phyloP scores from a whole-genome alignment of 495 filamentous ascomycete genomes.

The Penicillium ochrochloron region DNA sequence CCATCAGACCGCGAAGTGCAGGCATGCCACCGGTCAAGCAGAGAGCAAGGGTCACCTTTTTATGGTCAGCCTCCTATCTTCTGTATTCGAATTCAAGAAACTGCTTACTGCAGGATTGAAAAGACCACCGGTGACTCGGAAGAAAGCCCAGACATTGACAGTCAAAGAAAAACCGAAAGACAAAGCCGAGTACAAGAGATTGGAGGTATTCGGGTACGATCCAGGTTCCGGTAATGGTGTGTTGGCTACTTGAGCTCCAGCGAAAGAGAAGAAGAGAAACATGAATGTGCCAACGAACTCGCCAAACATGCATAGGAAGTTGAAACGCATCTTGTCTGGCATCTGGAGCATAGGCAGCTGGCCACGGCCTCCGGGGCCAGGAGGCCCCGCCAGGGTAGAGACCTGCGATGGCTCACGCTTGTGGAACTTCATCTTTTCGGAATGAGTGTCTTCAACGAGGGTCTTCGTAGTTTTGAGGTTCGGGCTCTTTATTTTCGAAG shows the following conservation, averaged over 20 bases:
- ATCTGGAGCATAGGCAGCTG: slow-evolving; percentile 49
- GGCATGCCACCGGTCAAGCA: slow-evolving; percentile 61
- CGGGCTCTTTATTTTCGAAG: not conserved
- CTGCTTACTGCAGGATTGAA: slow-evolving; percentile 76
- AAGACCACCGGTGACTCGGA: slow-evolving; percentile 75
- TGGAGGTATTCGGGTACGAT: slow-evolving; percentile 44
- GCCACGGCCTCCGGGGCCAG: slow-evolving; percentile 16
- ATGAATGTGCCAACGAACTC: slow-evolving; percentile 83
- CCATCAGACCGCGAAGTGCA: slow-evolving; percentile 50
- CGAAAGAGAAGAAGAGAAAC: slow-evolving; percentile 84
- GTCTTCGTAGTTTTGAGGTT: not conserved
- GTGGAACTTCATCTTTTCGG: slow-evolving; percentile 14
- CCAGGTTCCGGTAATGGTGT: slow-evolving; percentile 43
- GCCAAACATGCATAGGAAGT: slow-evolving; percentile 65
- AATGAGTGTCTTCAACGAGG: not conserved
- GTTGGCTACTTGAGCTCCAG: slow-evolving; percentile 75
- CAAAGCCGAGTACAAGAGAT: slow-evolving; percentile 71
- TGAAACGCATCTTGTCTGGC: slow-evolving; percentile 43
- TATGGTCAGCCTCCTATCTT: not conserved
- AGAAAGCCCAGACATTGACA: slow-evolving; percentile 87
- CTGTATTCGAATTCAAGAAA: not conserved
- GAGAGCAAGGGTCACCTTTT: slow-evolving; percentile 61
- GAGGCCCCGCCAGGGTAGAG: slow-evolving; percentile 19
- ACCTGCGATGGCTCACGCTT: slow-evolving; percentile 19
- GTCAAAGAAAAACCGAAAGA: slow-evolving; percentile 76